Conservation (phyloP, 768 basidiomycete genomes). For the Pleurotus djamor region DNA sequence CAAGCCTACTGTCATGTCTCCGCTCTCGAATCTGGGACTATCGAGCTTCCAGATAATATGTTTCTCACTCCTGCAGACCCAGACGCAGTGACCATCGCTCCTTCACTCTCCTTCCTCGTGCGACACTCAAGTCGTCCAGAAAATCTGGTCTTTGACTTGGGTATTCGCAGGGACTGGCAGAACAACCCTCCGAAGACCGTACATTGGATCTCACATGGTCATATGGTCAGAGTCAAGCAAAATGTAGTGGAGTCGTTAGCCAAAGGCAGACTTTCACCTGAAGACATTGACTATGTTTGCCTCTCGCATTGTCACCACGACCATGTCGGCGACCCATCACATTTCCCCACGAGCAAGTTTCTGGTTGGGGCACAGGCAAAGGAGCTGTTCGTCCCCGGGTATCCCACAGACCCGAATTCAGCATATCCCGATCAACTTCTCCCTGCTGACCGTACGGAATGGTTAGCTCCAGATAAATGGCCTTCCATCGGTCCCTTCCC, state of each 20-base stretch:
- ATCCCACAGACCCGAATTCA: slow-evolving; percentile 36
- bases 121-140: slow-evolving; percentile 38
- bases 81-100: slow-evolving; percentile 25
- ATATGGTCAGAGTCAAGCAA: slow-evolving; percentile 25
- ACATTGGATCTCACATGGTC: slow-evolving; percentile 21
- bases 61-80: slow-evolving; percentile 32
- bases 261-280: slow-evolving; percentile 44
- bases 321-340: slow-evolving; percentile 43
- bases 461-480: slow-evolving; percentile 30
- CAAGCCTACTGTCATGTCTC: slow-evolving; percentile 57
- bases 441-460: slow-evolving; percentile 34
- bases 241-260: slow-evolving; percentile 45
- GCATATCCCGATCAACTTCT: slow-evolving; percentile 29
- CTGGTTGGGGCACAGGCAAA: slow-evolving; percentile 41
- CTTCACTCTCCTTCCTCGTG: slow-evolving; percentile 52
- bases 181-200: slow-evolving; percentile 32
- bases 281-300: slow-evolving; percentile 40
- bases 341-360: slow-evolving; percentile 45
- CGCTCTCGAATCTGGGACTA: slow-evolving; percentile 49
- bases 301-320: slow-evolving; percentile 58
- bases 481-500: slow-evolving; percentile 49
- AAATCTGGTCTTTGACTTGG: slow-evolving; percentile 54
- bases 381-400: slow-evolving; percentile 32
- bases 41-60: slow-evolving; percentile 33
- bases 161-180: slow-evolving; percentile 45